phyloP scores from a whole-genome alignment of 768 basidiomycete genomes.

The Naematelia encephala region DNA sequence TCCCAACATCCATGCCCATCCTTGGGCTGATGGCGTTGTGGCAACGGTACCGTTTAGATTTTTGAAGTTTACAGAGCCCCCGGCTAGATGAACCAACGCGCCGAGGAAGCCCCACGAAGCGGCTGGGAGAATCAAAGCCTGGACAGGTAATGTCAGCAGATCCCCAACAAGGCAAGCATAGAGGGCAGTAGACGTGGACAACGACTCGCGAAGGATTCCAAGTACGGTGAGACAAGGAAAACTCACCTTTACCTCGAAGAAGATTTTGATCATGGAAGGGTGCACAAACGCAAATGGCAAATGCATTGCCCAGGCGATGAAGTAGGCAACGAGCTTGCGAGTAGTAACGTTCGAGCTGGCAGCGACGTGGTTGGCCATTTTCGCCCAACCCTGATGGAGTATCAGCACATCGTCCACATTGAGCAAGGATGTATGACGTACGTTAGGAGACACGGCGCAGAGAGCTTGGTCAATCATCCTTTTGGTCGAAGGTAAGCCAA shows the following conservation, averaged over 20 bases:
- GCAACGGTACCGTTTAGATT: slow-evolving; percentile 9
- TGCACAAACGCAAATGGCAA: slow-evolving; percentile 11
- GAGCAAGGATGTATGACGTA: background rate
- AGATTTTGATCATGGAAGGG: slow-evolving; percentile 5
- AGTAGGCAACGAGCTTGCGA: slow-evolving; percentile 7
- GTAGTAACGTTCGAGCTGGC: slow-evolving; percentile 63
- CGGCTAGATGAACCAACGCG: slow-evolving; percentile 10
- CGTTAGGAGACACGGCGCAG: background rate
- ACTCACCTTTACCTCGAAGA: slow-evolving; percentile 11
- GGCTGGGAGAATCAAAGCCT: slow-evolving; percentile 4
- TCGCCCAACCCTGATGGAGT: slow-evolving; percentile 1
- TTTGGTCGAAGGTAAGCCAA: background rate
- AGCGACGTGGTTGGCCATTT: slow-evolving; percentile 64
- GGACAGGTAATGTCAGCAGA: background rate
- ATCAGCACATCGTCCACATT: no score
- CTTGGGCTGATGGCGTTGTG: background rate
- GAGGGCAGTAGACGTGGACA: background rate
- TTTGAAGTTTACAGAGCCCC: slow-evolving; percentile 9
- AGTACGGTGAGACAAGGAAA: background rate
- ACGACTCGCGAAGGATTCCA: background rate
- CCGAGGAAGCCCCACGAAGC: slow-evolving; percentile 12
- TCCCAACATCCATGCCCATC: background rate
- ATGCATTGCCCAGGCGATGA: slow-evolving; percentile 8
- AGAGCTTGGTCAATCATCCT: slow-evolving; percentile 2
- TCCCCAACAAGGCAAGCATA: no score